Conservation (phyloP, 2,329 filamentous ascomycete genomes). For the Colletotrichum agaves region DNA sequence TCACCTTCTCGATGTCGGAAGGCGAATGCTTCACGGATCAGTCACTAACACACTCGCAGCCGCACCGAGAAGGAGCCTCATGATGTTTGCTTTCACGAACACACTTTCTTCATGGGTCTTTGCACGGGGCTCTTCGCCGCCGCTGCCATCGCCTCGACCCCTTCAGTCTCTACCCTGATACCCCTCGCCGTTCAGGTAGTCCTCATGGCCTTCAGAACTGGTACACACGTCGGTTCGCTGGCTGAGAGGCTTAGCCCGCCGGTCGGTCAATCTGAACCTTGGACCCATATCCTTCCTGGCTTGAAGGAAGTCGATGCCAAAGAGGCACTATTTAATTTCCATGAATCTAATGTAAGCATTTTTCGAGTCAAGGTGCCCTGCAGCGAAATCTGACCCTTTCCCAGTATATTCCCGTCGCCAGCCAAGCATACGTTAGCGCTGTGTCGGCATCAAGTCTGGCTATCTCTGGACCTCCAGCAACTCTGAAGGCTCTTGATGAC, state of each 20-base stretch:
- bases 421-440: slow-evolving; percentile 65
- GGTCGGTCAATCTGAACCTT: slow-evolving; percentile 63
- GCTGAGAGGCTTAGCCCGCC: slow-evolving; percentile 57
- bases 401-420: slow-evolving; percentile 56
- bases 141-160: slow-evolving; percentile 72
- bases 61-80: slow-evolving; percentile 65
- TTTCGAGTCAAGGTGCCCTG: background rate
- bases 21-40: background rate
- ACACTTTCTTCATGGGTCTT: slow-evolving; percentile 70
- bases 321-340: slow-evolving; percentile 65
- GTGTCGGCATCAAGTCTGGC: slow-evolving; percentile 59
- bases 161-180: slow-evolving; percentile 69
- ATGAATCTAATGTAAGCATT: slow-evolving; percentile 60
- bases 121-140: slow-evolving; percentile 78
- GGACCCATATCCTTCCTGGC: slow-evolving; percentile 74
- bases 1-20: background rate
- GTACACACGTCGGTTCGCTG: slow-evolving; percentile 64
- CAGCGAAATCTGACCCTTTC: background rate
- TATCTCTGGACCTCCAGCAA: slow-evolving; percentile 65
- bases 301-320: slow-evolving; percentile 62
- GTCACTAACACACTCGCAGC: slow-evolving; percentile 50
- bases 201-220: slow-evolving; percentile 73
- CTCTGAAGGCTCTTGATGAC: slow-evolving; percentile 56
- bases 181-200: slow-evolving; percentile 72
- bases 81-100: slow-evolving; percentile 59